Evolutionary conservation across 495 filamentous ascomycete species (phyloP), one percentile per base, ranked within the genome.

Genomic region (Amorphotheca resinae): DNA sequence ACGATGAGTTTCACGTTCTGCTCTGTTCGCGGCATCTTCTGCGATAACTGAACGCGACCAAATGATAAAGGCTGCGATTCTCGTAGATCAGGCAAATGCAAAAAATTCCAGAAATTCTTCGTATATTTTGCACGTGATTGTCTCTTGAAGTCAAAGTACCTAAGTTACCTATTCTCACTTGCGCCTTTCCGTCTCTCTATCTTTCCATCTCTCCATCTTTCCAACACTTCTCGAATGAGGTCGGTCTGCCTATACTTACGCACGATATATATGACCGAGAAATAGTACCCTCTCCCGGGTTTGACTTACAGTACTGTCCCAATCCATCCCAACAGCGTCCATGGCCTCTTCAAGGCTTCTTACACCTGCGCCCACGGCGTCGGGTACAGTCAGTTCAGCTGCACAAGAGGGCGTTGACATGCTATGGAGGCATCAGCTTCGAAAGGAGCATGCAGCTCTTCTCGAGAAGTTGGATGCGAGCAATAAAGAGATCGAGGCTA

Each of bases 361-460:
- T 20, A 4, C 16, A 14, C 32, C 20, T 34, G 15, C 16, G 9
- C 30, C 14, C 17, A 34, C 2, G 20, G 25, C 8, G 26, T 9
- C 22, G 15, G 3, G 25, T n/a, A 22, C 20, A 15, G 21, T 31
- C 22, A 26, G 20, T 14, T 17, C 36, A 1, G 28, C 12, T n/a
- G 43, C 43, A 0, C 11, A 38, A 17, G 9, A 28, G 7, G 44
- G 44, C 9, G 31, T 38, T 18, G 50, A 56, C 14, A 9, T 16
- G 4, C 35, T 56, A 3, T 50, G 46, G 46, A 26, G 35, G 20
- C 32, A 38, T 18, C 53, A 56, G 25, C 53, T 56, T 23, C 44
- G 53, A 9, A 48, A 46, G 33, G 53, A 56, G 32, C 30, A 53
- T 30, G 38, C 30, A 9, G 44, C 33, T 8, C 14, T 56, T 23